phyloP scores from a whole-genome alignment of 768 basidiomycete species.

The Termitomyces sp. region DNA sequence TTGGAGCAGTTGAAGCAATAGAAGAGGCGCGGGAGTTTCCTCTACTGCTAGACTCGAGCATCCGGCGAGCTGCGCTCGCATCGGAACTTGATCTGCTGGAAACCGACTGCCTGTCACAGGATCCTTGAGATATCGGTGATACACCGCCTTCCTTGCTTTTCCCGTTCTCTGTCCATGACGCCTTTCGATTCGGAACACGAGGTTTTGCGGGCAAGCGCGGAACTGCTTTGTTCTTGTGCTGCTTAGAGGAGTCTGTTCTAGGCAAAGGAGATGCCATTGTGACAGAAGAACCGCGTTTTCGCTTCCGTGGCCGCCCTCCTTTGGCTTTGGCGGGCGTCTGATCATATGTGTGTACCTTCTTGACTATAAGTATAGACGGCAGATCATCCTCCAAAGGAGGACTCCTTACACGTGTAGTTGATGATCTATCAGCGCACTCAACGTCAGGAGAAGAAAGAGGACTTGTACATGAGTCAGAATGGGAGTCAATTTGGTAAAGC shows the following conservation, averaged over 20 bases:
- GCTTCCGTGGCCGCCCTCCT: constrained; percentile 10
- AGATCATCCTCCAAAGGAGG: constrained; percentile 15
- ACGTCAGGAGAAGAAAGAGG: constrained; percentile 4
- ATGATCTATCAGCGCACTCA: background rate
- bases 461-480: background rate
- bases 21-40: constrained; percentile 44
- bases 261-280: background rate
- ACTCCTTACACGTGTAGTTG: constrained; percentile 3
- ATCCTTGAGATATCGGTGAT: constrained; percentile 4
- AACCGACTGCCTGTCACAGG: constrained; percentile 14
- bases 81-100: constrained; percentile 29
- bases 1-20: constrained; percentile 32
- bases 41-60: constrained; percentile 23
- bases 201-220: constrained; percentile 6
- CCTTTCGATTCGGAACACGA: constrained; percentile 5
- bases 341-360: constrained; percentile 5
- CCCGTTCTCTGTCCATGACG: constrained; percentile 20
- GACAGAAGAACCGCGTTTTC: constrained; percentile 16
- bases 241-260: constrained; percentile 6
- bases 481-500: background rate
- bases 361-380: constrained; percentile 25
- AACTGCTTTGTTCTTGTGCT: constrained; percentile 2
- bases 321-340: constrained; percentile 7
- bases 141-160: constrained; percentile 25
- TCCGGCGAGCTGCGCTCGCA: constrained; percentile 29